phyloP scores from a whole-genome alignment of 805 yeast genomes.

The Ogataea polymorpha region DNA sequence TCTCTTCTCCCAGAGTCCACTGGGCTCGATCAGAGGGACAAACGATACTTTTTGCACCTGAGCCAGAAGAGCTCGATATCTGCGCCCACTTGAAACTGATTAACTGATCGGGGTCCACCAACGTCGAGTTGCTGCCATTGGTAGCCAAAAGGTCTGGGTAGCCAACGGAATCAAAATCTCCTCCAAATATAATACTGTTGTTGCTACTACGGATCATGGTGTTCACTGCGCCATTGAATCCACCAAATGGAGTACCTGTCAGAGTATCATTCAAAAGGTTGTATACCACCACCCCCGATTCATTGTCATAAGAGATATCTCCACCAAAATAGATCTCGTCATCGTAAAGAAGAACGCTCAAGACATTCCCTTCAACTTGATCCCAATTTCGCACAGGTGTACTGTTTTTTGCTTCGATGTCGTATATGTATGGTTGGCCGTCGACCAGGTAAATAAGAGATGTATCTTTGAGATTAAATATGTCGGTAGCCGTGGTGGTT shows the following conservation, averaged over 20 bases:
- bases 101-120: slow-evolving; percentile 53
- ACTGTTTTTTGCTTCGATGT: slow-evolving; percentile 3
- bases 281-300: slow-evolving; percentile 64
- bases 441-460: slow-evolving; percentile 24
- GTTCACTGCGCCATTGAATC: slow-evolving; percentile 66
- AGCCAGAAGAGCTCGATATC: slow-evolving; percentile 41
- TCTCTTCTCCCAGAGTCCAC: slow-evolving; percentile 52
- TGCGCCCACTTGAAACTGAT: slow-evolving; percentile 57
- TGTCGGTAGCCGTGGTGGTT: slow-evolving; percentile 10
- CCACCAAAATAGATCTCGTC: slow-evolving; percentile 78
- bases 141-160: slow-evolving; percentile 40
- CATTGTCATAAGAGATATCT: slow-evolving; percentile 47
- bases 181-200: slow-evolving; percentile 72
- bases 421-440: slow-evolving; percentile 26
- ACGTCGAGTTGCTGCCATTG: slow-evolving; percentile 32
- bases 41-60: slow-evolving; percentile 37
- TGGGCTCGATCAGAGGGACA: slow-evolving; percentile 52
- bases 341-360: slow-evolving; percentile 44
- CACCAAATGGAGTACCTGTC: slow-evolving; percentile 61
- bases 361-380: slow-evolving; percentile 38
- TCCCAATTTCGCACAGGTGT: slow-evolving; percentile 24
- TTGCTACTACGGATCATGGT: slow-evolving; percentile 52
- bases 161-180: slow-evolving; percentile 64
- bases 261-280: slow-evolving; percentile 43
- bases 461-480: slow-evolving; percentile 12